Evolutionary conservation across 176 grass and related monocot genomes (phyloP).

Genomic region (Canna indica): DNA sequence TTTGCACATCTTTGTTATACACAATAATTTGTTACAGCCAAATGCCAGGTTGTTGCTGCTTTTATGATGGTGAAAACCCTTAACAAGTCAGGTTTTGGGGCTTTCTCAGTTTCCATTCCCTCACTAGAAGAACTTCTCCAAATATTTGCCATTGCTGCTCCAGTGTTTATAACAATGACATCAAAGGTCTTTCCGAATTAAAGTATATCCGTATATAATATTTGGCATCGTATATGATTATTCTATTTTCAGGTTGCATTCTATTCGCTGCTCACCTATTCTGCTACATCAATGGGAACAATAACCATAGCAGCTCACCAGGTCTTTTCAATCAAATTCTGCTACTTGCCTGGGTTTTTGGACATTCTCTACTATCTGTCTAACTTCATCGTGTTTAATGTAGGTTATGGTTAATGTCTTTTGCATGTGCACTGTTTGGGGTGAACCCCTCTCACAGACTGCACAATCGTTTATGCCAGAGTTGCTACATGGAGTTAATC

Average conservation of each 20-base stretch:
- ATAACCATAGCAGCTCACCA: constrained; percentile 84
- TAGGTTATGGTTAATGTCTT: constrained; percentile 97
- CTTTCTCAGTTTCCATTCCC: constrained; percentile 62
- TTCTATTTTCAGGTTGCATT: constrained; percentile 61
- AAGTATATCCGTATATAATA: not conserved
- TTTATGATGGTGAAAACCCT: constrained; percentile 89
- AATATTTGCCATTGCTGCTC: constrained; percentile 88
- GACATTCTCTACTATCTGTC: constrained; percentile 6
- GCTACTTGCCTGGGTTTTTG: constrained; percentile 3
- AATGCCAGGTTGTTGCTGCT: constrained; percentile 71
- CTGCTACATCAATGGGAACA: constrained; percentile 83
- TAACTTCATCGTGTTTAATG: constrained; percentile 25
- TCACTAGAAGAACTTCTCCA: constrained; percentile 67
- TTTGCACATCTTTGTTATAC: not conserved
- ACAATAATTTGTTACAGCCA: constrained; percentile 10
- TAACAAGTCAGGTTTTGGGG: constrained; percentile 52
- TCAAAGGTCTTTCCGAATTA: constrained; percentile 50
- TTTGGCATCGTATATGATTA: not conserved
- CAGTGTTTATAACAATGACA: constrained; percentile 92
- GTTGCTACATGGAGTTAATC: constrained; percentile 77
- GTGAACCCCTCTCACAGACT: constrained; percentile 95
- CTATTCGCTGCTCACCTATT: constrained; percentile 91
- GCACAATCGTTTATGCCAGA: constrained; percentile 96
- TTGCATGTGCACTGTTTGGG: constrained; percentile 96
- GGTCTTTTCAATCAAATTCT: constrained; percentile 18